These are phyloP conservation scores for Trichoderma reesei DNA, from an alignment of 495 filamentous ascomycete genomes.

Conservation along the genomic window DNA sequence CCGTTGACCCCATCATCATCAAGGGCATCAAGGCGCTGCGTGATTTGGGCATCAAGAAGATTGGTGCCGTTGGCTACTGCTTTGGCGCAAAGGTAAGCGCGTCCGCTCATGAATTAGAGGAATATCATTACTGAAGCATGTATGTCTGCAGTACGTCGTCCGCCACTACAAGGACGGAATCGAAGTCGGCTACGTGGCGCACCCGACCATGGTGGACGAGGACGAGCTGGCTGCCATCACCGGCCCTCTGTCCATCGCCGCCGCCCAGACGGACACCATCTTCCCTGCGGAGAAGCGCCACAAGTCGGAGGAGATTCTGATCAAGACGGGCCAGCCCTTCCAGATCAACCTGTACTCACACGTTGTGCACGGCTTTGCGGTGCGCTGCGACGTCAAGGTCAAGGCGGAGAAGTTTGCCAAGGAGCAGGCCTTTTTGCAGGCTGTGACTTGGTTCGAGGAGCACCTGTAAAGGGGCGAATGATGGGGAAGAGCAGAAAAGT, in stretches of 20 bases:
- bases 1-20: slow-evolving; percentile 48
- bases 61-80: slow-evolving; percentile 72
- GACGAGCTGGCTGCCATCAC: slow-evolving; percentile 64
- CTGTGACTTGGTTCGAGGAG: slow-evolving; percentile 65
- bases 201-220: slow-evolving; percentile 66
- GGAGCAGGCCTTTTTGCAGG: slow-evolving; percentile 78
- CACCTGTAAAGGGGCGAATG: slow-evolving; percentile 18
- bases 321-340: slow-evolving; percentile 55
- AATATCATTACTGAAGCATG: not conserved
- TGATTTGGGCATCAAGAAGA: slow-evolving; percentile 47
- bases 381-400: slow-evolving; percentile 54
- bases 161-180: slow-evolving; percentile 41
- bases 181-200: slow-evolving; percentile 57
- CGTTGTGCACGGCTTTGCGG: slow-evolving; percentile 72
- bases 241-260: slow-evolving; percentile 66
- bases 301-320: slow-evolving; percentile 43
- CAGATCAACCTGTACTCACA: slow-evolving; percentile 75
- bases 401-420: slow-evolving; percentile 62
- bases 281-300: slow-evolving; percentile 68
- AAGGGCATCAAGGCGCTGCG: slow-evolving; percentile 36
- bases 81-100: slow-evolving; percentile 56
- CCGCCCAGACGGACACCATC: slow-evolving; percentile 69
- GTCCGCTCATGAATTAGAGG: too few species aligned
- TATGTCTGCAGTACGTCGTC: slow-evolving; percentile 37
- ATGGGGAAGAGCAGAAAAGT: not conserved